These are phyloP conservation scores for Solanum hybrid DNA, from an alignment of 305 asterid species.

Conservation along the genomic window DNA sequence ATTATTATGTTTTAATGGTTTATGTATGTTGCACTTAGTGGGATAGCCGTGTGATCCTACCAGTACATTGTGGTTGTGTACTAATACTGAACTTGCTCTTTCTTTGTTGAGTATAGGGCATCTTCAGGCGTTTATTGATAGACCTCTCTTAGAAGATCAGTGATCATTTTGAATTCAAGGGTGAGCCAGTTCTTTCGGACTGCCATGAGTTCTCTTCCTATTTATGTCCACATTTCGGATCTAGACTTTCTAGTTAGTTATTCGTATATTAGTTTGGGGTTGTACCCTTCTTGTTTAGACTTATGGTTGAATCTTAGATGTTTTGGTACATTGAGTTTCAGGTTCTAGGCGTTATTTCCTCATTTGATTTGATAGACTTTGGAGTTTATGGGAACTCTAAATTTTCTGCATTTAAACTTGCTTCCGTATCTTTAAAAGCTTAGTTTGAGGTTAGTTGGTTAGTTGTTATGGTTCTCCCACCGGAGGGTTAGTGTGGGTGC, in stretches of 20 bases:
- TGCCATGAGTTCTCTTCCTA: background rate
- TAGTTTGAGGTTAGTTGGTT: background rate
- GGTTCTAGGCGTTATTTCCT: background rate
- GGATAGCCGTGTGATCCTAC: background rate
- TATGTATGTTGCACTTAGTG: background rate
- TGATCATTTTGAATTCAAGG: background rate
- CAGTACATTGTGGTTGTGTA: background rate
- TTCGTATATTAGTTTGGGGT: background rate
- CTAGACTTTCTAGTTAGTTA: background rate
- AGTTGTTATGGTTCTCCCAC: background rate
- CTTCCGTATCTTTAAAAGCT: too few relatives aligned
- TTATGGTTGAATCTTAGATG: background rate
- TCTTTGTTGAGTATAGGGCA: background rate
- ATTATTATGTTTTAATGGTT: background rate
- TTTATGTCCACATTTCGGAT: background rate
- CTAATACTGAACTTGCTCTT: background rate
- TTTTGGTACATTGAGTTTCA: background rate
- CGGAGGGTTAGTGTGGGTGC: background rate
- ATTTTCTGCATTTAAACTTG: background rate
- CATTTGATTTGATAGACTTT: background rate
- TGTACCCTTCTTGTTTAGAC: background rate
- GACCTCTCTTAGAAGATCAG: background rate
- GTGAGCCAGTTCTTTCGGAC: background rate
- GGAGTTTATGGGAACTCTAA: background rate
- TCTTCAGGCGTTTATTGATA: too few relatives aligned